phyloP scores from a whole-genome alignment of 192 early-diverging fungal genomes.

The Coemansia sp. region DNA sequence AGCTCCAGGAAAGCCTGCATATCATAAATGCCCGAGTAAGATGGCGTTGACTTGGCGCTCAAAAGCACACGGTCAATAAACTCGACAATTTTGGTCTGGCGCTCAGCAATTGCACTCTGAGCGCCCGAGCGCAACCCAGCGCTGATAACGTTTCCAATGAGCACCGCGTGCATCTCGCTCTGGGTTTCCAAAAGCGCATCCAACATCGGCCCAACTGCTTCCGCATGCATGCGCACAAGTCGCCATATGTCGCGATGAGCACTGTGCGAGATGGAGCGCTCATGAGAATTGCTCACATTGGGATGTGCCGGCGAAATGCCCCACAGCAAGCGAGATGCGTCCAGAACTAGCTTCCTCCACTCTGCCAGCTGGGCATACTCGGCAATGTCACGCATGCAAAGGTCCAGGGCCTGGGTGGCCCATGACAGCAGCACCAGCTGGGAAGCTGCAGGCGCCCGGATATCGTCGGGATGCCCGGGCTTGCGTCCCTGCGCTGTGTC shows the following conservation, averaged over 20 bases:
- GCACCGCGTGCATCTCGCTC: slow-evolving; percentile 52
- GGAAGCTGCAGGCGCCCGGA: slow-evolving; percentile 54
- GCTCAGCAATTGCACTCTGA: slow-evolving; percentile 32
- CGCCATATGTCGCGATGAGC: slow-evolving; percentile 43
- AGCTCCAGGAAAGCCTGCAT: slow-evolving; percentile 62
- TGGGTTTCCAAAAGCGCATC: slow-evolving; percentile 40
- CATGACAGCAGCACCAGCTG: slow-evolving; percentile 66
- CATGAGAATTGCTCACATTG: slow-evolving; percentile 15
- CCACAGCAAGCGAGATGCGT: slow-evolving; percentile 57
- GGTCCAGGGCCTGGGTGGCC: slow-evolving; percentile 55
- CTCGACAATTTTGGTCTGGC: slow-evolving; percentile 35
- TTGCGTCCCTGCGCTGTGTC: slow-evolving; percentile 49
- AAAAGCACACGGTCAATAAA: slow-evolving; percentile 28
- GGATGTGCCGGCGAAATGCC: slow-evolving; percentile 55
- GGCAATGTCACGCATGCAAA: slow-evolving; percentile 31
- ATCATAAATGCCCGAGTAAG: slow-evolving; percentile 27
- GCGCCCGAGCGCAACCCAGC: slow-evolving; percentile 54
- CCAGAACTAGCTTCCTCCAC: slow-evolving; percentile 55
- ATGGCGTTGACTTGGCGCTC: slow-evolving; percentile 18
- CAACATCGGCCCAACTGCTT: slow-evolving; percentile 44
- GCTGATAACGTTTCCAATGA: slow-evolving; percentile 65
- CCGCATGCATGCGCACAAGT: slow-evolving; percentile 50
- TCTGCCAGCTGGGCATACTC: slow-evolving; percentile 51
- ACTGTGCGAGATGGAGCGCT: slow-evolving; percentile 33
- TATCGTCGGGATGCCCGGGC: slow-evolving; percentile 27